A percentile compares a stretch with the other conserved stretches of the same genome.
These are phyloP conservation scores for Trichoderma afroharzianum DNA, from an alignment of 2,329 filamentous ascomycete genomes.

Conservation along the genomic window DNA sequence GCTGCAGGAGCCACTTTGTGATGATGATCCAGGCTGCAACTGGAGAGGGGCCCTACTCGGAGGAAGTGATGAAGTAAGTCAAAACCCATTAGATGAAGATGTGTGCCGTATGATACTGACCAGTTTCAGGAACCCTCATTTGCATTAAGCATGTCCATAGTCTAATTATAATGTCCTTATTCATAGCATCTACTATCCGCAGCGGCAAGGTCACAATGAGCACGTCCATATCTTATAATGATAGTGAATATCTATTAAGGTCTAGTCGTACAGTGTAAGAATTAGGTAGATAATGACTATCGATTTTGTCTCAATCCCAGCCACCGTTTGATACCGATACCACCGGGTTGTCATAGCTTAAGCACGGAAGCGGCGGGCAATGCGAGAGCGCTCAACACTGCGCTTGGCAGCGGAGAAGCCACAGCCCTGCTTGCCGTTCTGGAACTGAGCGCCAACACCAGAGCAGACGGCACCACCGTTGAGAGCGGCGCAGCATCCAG, in stretches of 20 bases:
- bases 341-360: background rate
- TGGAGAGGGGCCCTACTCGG: background rate
- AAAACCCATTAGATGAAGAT: background rate
- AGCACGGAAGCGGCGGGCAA: slow-evolving; percentile 5
- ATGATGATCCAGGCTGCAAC: background rate
- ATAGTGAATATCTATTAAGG: slow-evolving; percentile 13
- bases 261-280: background rate
- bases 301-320: slow-evolving; percentile 1
- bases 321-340: background rate
- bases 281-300: slow-evolving; percentile 13
- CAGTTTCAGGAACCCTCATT: background rate
- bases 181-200: background rate
- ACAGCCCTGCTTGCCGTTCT: slow-evolving; percentile 33
- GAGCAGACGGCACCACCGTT: slow-evolving; percentile 11
- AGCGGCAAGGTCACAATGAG: background rate
- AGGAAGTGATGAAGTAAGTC: background rate
- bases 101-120: background rate
- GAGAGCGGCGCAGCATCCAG: slow-evolving; percentile 29
- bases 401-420: slow-evolving; percentile 25
- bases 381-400: background rate
- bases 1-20: background rate
- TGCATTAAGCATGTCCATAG: background rate
- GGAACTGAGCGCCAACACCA: slow-evolving; percentile 29
- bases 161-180: too few species aligned
- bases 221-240: background rate